Conservation (phyloP, 2,329 filamentous ascomycete species). For the Phoma sp. region DNA sequence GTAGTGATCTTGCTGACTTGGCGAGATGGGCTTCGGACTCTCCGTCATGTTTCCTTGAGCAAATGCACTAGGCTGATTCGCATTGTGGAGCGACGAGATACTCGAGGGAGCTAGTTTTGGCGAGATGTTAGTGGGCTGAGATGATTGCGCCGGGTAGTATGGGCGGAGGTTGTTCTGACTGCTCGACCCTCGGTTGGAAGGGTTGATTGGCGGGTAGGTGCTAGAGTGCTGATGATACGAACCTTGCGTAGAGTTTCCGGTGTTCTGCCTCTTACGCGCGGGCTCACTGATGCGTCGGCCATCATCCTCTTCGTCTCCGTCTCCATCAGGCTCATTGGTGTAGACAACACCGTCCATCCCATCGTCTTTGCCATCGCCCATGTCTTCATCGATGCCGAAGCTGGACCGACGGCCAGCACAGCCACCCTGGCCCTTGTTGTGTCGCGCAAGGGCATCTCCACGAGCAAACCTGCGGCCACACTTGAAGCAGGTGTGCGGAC, state of each 20-base stretch:
- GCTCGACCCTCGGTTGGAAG: conserved; percentile 43
- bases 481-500: conserved; percentile 92
- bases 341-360: conserved; percentile 71
- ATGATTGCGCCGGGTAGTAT: conserved; percentile 46
- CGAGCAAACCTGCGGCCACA: conserved; percentile 95
- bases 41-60: conserved; percentile 78
- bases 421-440: conserved; percentile 94
- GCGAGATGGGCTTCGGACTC: conserved; percentile 83
- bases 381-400: conserved; percentile 80
- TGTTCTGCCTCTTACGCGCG: conserved; percentile 73
- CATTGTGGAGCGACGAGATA: conserved; percentile 47
- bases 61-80: conserved; percentile 66
- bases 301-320: conserved; percentile 60
- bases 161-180: conserved; percentile 42
- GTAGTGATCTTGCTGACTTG: conserved; percentile 63
- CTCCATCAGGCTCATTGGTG: conserved; percentile 63
- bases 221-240: conserved; percentile 72
- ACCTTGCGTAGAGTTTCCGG: conserved; percentile 60
- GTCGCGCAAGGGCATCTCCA: conserved; percentile 90
- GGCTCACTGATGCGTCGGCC: conserved; percentile 72
- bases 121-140: conserved; percentile 50
- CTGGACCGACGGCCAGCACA: conserved; percentile 92
- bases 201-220: conserved; percentile 77
- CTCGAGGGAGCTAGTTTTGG: conserved; percentile 48
- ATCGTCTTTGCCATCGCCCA: conserved; percentile 56